Conservation (phyloP, 495 filamentous ascomycete species). For the Annulohypoxylon maeteangense region DNA sequence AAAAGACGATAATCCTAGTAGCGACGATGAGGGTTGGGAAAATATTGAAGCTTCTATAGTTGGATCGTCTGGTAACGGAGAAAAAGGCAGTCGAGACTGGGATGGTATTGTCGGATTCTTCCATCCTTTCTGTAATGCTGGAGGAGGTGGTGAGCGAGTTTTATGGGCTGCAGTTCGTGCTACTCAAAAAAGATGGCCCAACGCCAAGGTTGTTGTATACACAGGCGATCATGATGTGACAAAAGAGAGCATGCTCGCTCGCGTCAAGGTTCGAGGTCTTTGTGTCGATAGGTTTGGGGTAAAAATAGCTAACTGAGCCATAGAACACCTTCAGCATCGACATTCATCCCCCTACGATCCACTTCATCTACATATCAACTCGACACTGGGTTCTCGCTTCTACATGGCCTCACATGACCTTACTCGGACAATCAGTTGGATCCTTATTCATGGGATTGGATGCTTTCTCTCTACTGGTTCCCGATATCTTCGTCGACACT, state of each 20-base stretch:
- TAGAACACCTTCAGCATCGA: slow-evolving; percentile 91
- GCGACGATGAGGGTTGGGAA: slow-evolving; percentile 79
- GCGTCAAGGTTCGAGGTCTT: slow-evolving; percentile 69
- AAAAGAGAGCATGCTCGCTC: slow-evolving; percentile 79
- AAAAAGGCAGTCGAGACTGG: slow-evolving; percentile 70
- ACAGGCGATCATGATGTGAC: slow-evolving; percentile 91
- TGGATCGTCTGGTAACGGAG: slow-evolving; percentile 64
- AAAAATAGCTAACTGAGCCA: slow-evolving; percentile 1
- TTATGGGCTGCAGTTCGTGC: slow-evolving; percentile 95
- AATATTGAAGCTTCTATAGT: slow-evolving; percentile 69
- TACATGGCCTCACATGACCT: slow-evolving; percentile 91
- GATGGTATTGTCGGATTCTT: slow-evolving; percentile 93
- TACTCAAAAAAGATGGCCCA: slow-evolving; percentile 89
- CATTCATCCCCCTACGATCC: slow-evolving; percentile 82
- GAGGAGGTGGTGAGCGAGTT: slow-evolving; percentile 94
- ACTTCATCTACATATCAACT: slow-evolving; percentile 89
- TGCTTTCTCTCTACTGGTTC: slow-evolving; percentile 89
- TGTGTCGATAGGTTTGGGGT: neutral
- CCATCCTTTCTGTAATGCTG: slow-evolving; percentile 97
- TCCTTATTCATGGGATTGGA: slow-evolving; percentile 88
- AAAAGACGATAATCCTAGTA: slow-evolving; percentile 36
- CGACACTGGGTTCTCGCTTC: slow-evolving; percentile 83
- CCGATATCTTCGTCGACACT: slow-evolving; percentile 95
- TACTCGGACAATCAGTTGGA: slow-evolving; percentile 92
- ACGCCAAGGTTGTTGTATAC: slow-evolving; percentile 88